Conservation (phyloP, 306 rosid genomes). For the Acacia acuminata region DNA sequence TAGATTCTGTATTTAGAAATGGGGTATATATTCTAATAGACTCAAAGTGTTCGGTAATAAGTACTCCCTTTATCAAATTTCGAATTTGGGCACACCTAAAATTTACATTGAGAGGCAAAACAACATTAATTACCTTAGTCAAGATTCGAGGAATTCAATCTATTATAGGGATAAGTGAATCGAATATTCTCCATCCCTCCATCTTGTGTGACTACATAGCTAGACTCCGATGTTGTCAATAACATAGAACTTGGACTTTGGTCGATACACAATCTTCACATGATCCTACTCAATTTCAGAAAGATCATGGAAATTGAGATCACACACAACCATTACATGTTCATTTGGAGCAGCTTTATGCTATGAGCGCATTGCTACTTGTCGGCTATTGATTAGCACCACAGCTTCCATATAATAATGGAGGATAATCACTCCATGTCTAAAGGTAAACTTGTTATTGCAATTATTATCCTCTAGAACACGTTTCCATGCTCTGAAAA, state of each 20-base stretch:
- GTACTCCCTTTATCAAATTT: too few relatives aligned
- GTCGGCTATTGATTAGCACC: background rate
- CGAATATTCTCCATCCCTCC: background rate
- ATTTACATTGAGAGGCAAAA: background rate
- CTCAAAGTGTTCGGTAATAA: too few relatives aligned
- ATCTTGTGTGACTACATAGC: background rate
- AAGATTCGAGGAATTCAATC: background rate
- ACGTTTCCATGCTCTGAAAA: background rate
- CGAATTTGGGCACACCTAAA: background rate
- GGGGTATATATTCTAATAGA: too few relatives aligned
- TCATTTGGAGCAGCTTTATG: background rate
- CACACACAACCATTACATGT: background rate
- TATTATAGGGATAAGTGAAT: background rate
- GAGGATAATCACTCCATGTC: background rate
- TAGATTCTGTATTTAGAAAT: fast-evolving
- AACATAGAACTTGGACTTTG: background rate
- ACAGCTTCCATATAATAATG: background rate
- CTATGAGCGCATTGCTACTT: background rate
- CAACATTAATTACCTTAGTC: background rate
- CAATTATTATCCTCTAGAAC: background rate
- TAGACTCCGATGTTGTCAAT: background rate
- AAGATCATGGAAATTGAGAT: background rate
- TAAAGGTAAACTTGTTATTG: too few relatives aligned
- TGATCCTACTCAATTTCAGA: background rate
- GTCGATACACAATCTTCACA: background rate